Evolutionary conservation across 2,329 filamentous ascomycete genomes (phyloP), one percentile per base, ranked within the genome.

Genomic region (Rhexocercosporidium sp.): DNA sequence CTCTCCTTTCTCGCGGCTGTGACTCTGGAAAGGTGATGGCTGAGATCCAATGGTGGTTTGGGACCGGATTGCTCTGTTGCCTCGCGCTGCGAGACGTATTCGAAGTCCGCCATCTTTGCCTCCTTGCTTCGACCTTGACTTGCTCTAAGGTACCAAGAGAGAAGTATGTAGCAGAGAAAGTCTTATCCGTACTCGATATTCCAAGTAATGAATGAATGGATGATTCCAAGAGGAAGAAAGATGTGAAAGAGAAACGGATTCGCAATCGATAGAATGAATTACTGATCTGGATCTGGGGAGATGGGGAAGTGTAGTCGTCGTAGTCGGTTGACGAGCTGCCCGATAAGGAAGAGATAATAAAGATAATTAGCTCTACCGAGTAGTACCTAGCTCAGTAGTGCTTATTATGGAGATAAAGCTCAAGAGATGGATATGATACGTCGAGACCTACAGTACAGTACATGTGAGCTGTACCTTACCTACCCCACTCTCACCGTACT

Each of bases 21-120:
- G 53, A 88, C 84, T 66, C 87, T 83, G 0, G 92, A 94, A 73
- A 90, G 90, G 77, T 94, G 90, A 77, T 97, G 92, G 72, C 89
- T 91, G 68, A 97, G 83, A 78, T 97, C 91, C 72, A 88, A 81
- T 6, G 94, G 93, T 66, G 74, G 70, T 59, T 74, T 71, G 4
- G 70, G 69, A 16, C 64, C 68, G 20, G 49, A 18, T n/a, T 31
- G 27, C 27, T 63, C 54, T 8, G 27, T 64, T 11, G 68, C 69
- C 46, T 70, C 65, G 8, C 27, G 59, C 34, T 56, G 53, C 31
- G 68, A 69, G 27, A 75, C 46, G 63, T 74, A 72, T 66, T 75
- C 71, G 47, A 75, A 75, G 25, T 73, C 73, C 14, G 74, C 69
- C 74, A 75, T 75, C 1, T 64, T 60, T n/a, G 25, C 31, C 25